Evolutionary conservation across 164 flowering plant species (phyloP).

Genomic region (Chimonanthus salicifolius): DNA sequence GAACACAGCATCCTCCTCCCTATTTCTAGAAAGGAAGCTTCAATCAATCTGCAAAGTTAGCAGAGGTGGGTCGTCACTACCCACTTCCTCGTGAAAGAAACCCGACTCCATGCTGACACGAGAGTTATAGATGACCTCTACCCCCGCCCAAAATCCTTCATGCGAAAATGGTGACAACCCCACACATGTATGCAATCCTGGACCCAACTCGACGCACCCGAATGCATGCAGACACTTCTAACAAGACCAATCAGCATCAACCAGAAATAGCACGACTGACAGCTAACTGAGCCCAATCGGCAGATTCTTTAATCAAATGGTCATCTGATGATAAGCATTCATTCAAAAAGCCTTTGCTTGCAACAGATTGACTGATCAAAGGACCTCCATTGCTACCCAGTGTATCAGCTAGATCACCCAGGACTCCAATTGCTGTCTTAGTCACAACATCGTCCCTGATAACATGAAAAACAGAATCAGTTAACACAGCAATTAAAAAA

Average conservation of each 20-base stretch:
- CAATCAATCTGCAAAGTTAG: constrained; percentile 19
- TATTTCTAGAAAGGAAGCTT: neutral
- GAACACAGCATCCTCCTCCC: constrained; percentile 2
- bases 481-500: constrained; percentile 1
- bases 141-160: constrained; percentile 23
- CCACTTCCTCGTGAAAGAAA: constrained; percentile 23
- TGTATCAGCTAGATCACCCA: constrained; percentile 88
- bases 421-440: constrained; percentile 80
- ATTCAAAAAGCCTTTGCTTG: constrained; percentile 66
- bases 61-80: constrained; percentile 23
- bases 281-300: constrained; percentile 82
- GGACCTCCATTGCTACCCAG: constrained; percentile 73
- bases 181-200: constrained; percentile 52
- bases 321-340: constrained; percentile 86
- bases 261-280: constrained; percentile 69
- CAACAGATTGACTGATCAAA: constrained; percentile 64
- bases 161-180: constrained; percentile 45
- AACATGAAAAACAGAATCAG: neutral
- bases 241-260: constrained; percentile 41
- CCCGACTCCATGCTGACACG: constrained; percentile 36
- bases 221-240: constrained; percentile 68
- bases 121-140: constrained; percentile 35
- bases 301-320: constrained; percentile 76
- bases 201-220: constrained; percentile 48
- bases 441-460: constrained; percentile 80